Conservation (phyloP, 306 rosid genomes). For the Arachis hypogaea region DNA sequence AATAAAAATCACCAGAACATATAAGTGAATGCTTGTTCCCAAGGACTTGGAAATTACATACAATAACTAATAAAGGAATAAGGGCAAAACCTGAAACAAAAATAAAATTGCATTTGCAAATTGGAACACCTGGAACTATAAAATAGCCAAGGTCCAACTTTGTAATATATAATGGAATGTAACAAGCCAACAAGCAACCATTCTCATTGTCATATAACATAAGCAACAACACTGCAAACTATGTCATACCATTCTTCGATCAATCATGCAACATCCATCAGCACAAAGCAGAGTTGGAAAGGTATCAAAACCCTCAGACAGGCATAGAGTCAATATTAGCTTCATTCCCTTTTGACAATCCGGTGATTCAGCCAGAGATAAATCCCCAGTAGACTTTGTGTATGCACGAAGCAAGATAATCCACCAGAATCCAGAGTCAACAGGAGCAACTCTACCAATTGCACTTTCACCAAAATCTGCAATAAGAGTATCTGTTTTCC, state of each 20-base stretch:
- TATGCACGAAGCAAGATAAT: slow-evolving; percentile 89
- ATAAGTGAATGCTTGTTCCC: slow-evolving; percentile 2
- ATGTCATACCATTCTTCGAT: slow-evolving; percentile 83
- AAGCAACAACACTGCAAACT: slow-evolving; percentile 23
- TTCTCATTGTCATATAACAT: slow-evolving; percentile 15
- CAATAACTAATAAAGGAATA: slow-evolving; percentile 25
- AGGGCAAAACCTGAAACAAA: slow-evolving; percentile 17
- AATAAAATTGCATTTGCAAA: slow-evolving; percentile 24
- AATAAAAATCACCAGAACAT: slow-evolving; percentile 12
- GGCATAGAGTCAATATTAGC: slow-evolving; percentile 81
- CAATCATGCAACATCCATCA: slow-evolving; percentile 90
- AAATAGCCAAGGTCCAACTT: slow-evolving; percentile 2
- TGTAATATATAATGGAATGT: background rate
- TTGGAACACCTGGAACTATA: slow-evolving; percentile 9
- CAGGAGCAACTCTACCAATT: slow-evolving; percentile 95
- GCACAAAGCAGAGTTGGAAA: slow-evolving; percentile 95
- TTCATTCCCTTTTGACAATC: slow-evolving; percentile 93
- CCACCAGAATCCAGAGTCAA: slow-evolving; percentile 99
- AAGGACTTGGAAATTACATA: slow-evolving; percentile 13
- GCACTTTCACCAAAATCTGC: slow-evolving; percentile 98
- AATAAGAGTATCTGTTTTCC: slow-evolving; percentile 75
- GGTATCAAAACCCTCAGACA: slow-evolving; percentile 93
- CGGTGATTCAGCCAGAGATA: slow-evolving; percentile 68
- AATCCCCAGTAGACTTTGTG: slow-evolving; percentile 89
- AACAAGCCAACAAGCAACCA: slow-evolving; percentile 18